Evolutionary conservation across 2,329 filamentous ascomycete species (phyloP).

Genomic region (Thielaviopsis euricoi): DNA sequence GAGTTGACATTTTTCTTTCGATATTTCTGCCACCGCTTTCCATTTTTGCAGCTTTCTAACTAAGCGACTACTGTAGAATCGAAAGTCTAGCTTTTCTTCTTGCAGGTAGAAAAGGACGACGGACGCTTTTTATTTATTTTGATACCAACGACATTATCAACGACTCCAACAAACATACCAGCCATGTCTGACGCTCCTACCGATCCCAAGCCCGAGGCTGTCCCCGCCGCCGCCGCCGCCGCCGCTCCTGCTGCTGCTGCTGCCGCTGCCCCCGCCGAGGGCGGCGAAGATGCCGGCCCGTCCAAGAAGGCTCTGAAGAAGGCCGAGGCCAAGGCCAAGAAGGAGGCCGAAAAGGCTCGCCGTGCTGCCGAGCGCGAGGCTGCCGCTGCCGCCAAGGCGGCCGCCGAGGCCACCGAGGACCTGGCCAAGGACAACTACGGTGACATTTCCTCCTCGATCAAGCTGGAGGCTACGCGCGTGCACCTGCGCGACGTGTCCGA

Average conservation of each 20-base stretch:
- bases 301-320: constrained; percentile 79
- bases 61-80: neutral
- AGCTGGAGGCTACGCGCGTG: constrained; percentile 38
- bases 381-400: constrained; percentile 48
- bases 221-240: constrained; percentile 6
- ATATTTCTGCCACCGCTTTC: neutral
- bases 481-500: constrained; percentile 49
- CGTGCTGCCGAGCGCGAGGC: constrained; percentile 60
- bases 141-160: neutral
- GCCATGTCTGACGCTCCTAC: constrained; percentile 21
- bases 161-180: neutral
- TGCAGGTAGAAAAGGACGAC: neutral
- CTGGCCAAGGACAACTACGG: constrained; percentile 68
- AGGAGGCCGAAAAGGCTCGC: constrained; percentile 66
- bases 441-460: constrained; percentile 41
- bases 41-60: neutral
- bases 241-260: constrained; percentile 4
- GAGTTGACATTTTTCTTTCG: neutral
- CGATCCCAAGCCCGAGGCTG: constrained; percentile 13
- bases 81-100: neutral
- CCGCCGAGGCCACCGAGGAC: constrained; percentile 50
- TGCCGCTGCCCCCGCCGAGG: constrained; percentile 6
- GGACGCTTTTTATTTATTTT: neutral
- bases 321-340: constrained; percentile 70
- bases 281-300: constrained; percentile 20